Evolutionary conservation across 2,329 filamentous ascomycete species (phyloP).

Genomic region (Xylaria sp.): DNA sequence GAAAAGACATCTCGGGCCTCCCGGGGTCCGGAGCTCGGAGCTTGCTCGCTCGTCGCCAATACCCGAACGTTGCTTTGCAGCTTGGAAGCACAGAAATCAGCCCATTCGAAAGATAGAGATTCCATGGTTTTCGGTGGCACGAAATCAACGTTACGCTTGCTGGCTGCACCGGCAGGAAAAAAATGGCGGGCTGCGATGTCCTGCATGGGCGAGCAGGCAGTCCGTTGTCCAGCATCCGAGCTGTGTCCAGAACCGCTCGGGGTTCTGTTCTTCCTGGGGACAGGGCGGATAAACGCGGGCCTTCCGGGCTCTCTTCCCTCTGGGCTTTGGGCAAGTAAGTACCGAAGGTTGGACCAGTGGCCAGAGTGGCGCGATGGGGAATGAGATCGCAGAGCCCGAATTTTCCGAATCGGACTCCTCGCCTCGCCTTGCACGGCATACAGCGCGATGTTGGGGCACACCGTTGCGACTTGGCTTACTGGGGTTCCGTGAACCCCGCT

Average conservation of each 20-base stretch:
- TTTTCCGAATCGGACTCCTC: neutral
- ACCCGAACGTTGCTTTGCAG: slow-evolving; percentile 6
- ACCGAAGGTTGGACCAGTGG: neutral
- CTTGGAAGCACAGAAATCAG: neutral
- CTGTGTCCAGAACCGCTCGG: neutral
- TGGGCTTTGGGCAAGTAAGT: neutral
- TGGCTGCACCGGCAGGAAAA: too few relatives aligned
- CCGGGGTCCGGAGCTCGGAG: neutral
- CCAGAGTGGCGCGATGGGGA: slow-evolving; percentile 5
- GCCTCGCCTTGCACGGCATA: slow-evolving; percentile 1
- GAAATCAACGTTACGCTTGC: slow-evolving; percentile 12
- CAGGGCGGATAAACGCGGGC: neutral
- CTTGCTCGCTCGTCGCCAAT: slow-evolving; percentile 1
- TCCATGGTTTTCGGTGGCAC: slow-evolving; percentile 15
- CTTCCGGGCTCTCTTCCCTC: neutral
- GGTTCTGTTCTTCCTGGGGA: neutral
- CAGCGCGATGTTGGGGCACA: neutral
- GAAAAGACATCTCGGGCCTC: neutral
- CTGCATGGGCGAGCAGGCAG: neutral
- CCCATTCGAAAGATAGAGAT: neutral
- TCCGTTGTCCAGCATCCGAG: neutral
- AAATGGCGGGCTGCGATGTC: neutral
- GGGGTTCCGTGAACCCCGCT: slow-evolving; percentile 3
- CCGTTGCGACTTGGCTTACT: slow-evolving; percentile 1
- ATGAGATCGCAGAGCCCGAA: neutral